Evolutionary conservation across 2,329 filamentous ascomycete species (phyloP).

Genomic region (Hymenotorrendiella dingleyae): DNA sequence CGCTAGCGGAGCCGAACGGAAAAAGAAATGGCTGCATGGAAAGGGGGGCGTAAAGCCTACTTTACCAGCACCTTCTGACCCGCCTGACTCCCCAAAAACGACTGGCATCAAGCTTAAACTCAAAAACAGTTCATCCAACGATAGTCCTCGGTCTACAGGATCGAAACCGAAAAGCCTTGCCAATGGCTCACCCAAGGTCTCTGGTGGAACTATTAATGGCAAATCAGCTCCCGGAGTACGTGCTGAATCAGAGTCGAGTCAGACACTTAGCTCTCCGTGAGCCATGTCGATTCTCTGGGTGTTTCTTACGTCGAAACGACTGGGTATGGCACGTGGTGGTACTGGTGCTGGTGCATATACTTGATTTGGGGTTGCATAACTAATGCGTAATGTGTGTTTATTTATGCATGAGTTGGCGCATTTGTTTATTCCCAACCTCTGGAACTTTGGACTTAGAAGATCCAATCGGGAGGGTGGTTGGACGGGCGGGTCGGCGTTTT

Average conservation of each 20-base stretch:
- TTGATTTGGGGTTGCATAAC: not conserved
- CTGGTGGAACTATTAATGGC: slow-evolving; percentile 6
- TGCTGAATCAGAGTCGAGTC: slow-evolving; percentile 16
- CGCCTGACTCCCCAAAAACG: not conserved
- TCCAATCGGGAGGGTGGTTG: no score
- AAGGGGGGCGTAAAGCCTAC: slow-evolving; percentile 10
- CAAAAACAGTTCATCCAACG: not conserved
- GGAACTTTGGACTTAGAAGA: no score
- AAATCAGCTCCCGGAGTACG: slow-evolving; percentile 7
- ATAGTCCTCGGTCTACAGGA: no score
- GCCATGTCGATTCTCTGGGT: no score
- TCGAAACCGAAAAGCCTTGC: slow-evolving; percentile 8
- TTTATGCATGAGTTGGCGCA: not conserved
- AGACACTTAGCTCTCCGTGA: slow-evolving; percentile 21
- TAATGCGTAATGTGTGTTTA: not conserved
- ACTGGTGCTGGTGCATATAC: no score
- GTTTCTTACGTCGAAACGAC: no score
- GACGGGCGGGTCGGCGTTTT: no score
- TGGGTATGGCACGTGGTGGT: no score
- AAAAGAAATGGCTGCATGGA: slow-evolving; percentile 16
- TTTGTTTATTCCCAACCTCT: no score
- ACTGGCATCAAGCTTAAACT: slow-evolving; percentile 8
- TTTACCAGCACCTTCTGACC: slow-evolving; percentile 1
- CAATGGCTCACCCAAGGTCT: slow-evolving; percentile 9
- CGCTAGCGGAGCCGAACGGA: slow-evolving; percentile 7